These are phyloP conservation scores for Olyra latifolia DNA, from an alignment of 176 grass and related monocot genomes.

Conservation along the genomic window DNA sequence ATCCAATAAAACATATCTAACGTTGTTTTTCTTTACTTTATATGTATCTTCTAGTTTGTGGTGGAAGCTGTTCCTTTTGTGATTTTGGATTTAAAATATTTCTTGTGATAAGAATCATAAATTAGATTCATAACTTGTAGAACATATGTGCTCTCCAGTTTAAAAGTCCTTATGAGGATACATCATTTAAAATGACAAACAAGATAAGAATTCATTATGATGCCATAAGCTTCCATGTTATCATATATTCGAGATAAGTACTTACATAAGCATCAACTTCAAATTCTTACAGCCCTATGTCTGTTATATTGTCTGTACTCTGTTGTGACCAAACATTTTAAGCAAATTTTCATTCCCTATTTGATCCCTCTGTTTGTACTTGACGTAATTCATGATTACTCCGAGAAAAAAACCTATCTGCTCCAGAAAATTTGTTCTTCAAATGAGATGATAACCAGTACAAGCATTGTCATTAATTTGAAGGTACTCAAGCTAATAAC, in stretches of 20 bases:
- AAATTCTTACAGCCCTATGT: not conserved
- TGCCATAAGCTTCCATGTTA: not conserved
- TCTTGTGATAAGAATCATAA: not conserved
- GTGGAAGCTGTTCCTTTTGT: not conserved
- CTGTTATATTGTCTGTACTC: not conserved
- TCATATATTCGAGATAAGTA: not conserved
- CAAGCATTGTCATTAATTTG: not conserved
- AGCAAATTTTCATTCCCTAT: not conserved
- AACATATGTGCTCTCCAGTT: constrained; percentile 4
- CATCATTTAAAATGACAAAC: not conserved
- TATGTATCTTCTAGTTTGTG: not conserved
- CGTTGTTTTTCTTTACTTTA: not conserved
- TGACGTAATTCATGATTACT: not conserved
- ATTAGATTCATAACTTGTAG: not conserved
- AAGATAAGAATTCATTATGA: not conserved
- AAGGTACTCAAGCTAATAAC: constrained; percentile 19
- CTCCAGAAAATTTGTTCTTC: not conserved
- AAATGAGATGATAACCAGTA: not conserved
- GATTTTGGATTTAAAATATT: not conserved
- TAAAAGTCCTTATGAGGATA: not conserved
- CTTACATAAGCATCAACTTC: constrained; percentile 8
- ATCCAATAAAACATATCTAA: constrained; percentile 15
- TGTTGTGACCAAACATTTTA: not conserved
- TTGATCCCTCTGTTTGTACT: not conserved
- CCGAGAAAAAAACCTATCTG: not conserved